phyloP scores from a whole-genome alignment of 805 yeast genomes.

The Candida suzukii region DNA sequence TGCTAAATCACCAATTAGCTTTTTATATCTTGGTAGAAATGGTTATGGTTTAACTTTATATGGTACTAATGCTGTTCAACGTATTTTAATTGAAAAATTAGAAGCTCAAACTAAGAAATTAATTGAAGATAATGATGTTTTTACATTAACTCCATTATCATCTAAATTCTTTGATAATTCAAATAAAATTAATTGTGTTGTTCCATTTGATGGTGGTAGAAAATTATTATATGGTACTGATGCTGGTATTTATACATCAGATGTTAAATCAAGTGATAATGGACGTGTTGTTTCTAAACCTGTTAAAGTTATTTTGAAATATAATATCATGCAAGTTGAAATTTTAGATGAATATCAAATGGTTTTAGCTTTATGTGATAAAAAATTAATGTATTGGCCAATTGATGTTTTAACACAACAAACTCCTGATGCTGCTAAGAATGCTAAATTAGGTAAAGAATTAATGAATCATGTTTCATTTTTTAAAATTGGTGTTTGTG shows the following conservation, averaged over 20 bases:
- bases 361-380: constrained; percentile 74
- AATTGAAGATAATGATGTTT: constrained; percentile 68
- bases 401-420: constrained; percentile 54
- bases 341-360: constrained; percentile 88
- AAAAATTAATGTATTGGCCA: constrained; percentile 70
- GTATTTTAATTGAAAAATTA: constrained; percentile 72
- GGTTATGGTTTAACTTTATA: constrained; percentile 48
- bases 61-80: constrained; percentile 60
- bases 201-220: constrained; percentile 91
- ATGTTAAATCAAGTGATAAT: constrained; percentile 47
- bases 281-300: constrained; percentile 63
- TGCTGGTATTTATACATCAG: constrained; percentile 80
- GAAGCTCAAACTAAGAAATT: constrained; percentile 72
- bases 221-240: constrained; percentile 88
- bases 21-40: constrained; percentile 45
- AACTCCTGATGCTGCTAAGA: constrained; percentile 42
- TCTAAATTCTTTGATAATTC: constrained; percentile 67
- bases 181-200: constrained; percentile 82
- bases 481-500: constrained; percentile 89
- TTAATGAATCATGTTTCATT: constrained; percentile 82
- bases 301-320: constrained; percentile 61
- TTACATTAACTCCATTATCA: constrained; percentile 67
- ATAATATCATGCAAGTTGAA: constrained; percentile 81
- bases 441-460: constrained; percentile 64
- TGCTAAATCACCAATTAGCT: constrained; percentile 40